A percentile compares a stretch with the other conserved stretches of the same genome.
These are phyloP conservation scores for Peniophora sp. DNA, from an alignment of 1,284 basidiomycete genomes.

Conservation along the genomic window DNA sequence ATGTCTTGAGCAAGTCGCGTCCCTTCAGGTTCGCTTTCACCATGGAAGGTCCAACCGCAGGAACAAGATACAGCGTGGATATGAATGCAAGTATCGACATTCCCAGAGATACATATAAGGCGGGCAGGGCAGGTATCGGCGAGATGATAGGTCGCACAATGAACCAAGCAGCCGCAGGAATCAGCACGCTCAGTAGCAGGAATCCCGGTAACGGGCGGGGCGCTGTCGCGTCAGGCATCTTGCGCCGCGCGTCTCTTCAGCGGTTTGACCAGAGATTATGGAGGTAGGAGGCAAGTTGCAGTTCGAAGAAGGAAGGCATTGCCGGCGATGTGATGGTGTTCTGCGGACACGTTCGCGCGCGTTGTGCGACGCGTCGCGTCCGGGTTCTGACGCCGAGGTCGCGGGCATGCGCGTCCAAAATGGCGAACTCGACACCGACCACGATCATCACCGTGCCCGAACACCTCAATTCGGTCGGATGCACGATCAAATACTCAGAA, in stretches of 20 bases:
- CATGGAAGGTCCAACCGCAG: constrained; percentile 68
- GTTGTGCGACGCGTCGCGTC: background rate
- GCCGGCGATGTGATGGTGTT: constrained; percentile 1
- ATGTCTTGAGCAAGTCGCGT: constrained; percentile 74
- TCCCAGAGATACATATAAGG: constrained; percentile 67
- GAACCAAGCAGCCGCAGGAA: constrained; percentile 66
- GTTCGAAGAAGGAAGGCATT: background rate
- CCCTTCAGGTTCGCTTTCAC: constrained; percentile 74
- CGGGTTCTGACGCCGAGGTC: constrained; percentile 2
- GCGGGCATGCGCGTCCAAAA: constrained; percentile 3
- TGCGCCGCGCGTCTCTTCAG: background rate
- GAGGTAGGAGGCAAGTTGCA: background rate
- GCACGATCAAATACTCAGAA: constrained; percentile 25
- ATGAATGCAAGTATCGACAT: constrained; percentile 77
- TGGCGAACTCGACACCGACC: constrained; percentile 1
- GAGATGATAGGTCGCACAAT: constrained; percentile 60
- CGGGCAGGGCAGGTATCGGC: constrained; percentile 59
- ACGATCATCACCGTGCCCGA: constrained; percentile 12
- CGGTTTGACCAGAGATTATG: background rate
- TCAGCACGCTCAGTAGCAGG: constrained; percentile 39
- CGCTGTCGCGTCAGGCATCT: constrained; percentile 9
- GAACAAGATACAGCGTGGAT: constrained; percentile 65
- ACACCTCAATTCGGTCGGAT: constrained; percentile 28
- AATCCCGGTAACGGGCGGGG: constrained; percentile 47
- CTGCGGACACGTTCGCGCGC: constrained; percentile 4